These are phyloP conservation scores for Plasmodiophora brassicae DNA, from an alignment of 208 protist genomes.

Conservation along the genomic window DNA sequence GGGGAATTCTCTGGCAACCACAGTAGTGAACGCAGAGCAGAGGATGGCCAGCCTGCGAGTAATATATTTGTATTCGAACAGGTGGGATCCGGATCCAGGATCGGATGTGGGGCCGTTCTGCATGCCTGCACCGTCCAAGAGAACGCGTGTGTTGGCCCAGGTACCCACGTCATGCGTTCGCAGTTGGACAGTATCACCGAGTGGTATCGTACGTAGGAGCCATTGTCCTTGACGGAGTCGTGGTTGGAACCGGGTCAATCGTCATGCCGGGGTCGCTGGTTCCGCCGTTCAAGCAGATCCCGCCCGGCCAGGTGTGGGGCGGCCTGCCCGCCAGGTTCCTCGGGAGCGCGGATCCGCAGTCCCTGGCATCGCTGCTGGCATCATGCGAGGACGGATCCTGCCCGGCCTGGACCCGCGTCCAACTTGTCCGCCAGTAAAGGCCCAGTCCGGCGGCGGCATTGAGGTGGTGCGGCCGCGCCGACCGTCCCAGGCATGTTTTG, in stretches of 20 bases:
- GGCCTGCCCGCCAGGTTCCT: conserved; percentile 4
- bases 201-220: background rate
- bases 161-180: background rate
- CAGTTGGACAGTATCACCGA: background rate
- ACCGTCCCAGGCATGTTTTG: no score
- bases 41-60: background rate
- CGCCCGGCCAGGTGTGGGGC: background rate
- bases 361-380: no score
- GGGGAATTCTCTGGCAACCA: background rate
- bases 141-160: background rate
- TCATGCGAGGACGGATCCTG: no score
- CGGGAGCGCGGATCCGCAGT: no score
- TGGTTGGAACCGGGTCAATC: background rate
- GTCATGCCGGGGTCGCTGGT: background rate
- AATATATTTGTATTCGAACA: background rate
- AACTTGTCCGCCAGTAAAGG: no score
- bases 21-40: background rate
- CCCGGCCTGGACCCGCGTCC: no score
- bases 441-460: no score
- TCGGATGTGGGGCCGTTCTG: background rate
- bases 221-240: background rate
- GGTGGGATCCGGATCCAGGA: background rate
- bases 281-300: background rate
- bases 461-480: no score
- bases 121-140: background rate